A percentile compares a stretch with the other conserved stretches of the same genome.
These are phyloP conservation scores for Melanogaster broomeanus DNA, from an alignment of 768 basidiomycete genomes.

Conservation along the genomic window DNA sequence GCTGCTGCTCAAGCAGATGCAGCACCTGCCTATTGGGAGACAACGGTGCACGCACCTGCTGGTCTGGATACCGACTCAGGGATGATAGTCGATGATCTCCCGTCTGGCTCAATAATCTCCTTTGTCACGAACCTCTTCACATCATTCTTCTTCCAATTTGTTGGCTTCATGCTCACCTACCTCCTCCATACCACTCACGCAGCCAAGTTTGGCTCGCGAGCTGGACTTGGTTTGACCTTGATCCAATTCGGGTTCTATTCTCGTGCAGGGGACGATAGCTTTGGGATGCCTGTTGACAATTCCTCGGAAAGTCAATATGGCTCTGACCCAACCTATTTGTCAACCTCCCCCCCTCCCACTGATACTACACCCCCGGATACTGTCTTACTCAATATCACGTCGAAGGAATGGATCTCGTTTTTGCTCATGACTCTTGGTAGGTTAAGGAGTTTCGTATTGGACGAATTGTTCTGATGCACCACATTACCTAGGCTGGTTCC, in stretches of 20 bases:
- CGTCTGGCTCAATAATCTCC: conserved; percentile 73
- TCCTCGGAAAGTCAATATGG: conserved; percentile 10
- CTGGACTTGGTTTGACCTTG: conserved; percentile 92
- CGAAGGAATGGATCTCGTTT: conserved; percentile 90
- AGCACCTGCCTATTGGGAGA: conserved; percentile 97
- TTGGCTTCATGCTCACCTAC: conserved; percentile 91
- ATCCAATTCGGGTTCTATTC: conserved; percentile 91
- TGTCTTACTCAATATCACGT: conserved; percentile 39
- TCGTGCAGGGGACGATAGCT: conserved; percentile 38
- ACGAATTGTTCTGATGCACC: conserved; percentile 1
- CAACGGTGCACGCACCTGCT: conserved; percentile 82
- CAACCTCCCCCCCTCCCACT: conserved; percentile 24
- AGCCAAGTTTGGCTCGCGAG: conserved; percentile 89
- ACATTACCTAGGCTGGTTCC: conserved; percentile 75
- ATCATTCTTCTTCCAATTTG: conserved; percentile 96
- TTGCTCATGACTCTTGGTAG: conserved; percentile 86
- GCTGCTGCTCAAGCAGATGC: conserved; percentile 85
- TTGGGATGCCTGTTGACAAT: conserved; percentile 23
- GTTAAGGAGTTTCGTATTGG: conserved; percentile 10
- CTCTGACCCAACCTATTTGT: conserved; percentile 21
- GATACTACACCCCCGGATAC: conserved; percentile 18
- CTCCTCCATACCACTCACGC: conserved; percentile 92
- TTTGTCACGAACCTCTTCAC: conserved; percentile 81
- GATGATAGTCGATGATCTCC: conserved; percentile 91
- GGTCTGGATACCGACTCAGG: conserved; percentile 50